A percentile compares a stretch with the other conserved stretches of the same genome.
phyloP scores from a whole-genome alignment of 1,284 basidiomycete genomes.

The Ceratobasidium sp. region DNA sequence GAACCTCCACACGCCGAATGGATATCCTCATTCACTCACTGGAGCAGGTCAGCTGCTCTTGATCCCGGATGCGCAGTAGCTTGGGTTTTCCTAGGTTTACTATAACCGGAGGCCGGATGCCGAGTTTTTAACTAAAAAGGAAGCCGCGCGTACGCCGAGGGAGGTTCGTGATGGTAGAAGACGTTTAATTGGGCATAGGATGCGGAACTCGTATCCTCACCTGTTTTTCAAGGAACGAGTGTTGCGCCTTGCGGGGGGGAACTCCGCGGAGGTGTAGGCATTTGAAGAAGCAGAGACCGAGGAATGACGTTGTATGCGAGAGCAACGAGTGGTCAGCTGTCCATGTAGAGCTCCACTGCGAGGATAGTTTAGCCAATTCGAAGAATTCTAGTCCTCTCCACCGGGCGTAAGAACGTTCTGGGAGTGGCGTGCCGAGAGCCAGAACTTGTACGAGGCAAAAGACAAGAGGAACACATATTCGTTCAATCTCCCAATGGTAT shows the following conservation, averaged over 20 bases:
- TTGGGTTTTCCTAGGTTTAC: background rate
- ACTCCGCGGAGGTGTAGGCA: background rate
- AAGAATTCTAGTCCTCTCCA: background rate
- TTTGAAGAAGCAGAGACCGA: background rate
- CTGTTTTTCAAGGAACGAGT: conserved; percentile 1
- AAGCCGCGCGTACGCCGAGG: conserved; percentile 25
- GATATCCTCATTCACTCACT: background rate
- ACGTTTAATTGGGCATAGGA: conserved; percentile 15
- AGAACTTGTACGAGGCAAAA: background rate
- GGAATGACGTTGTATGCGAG: background rate
- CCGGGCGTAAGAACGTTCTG: background rate
- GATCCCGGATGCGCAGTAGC: background rate
- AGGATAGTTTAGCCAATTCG: background rate
- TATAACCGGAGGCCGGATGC: background rate
- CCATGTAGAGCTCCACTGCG: background rate
- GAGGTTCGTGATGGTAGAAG: conserved; percentile 14
- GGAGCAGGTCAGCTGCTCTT: conserved; percentile 17
- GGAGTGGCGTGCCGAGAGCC: background rate
- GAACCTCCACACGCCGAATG: background rate
- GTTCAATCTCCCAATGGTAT: background rate
- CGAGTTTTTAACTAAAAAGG: conserved; percentile 29
- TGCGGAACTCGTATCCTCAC: conserved; percentile 11
- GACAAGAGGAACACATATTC: background rate
- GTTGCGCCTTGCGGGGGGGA: conserved; percentile 27
- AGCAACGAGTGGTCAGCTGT: background rate